Evolutionary conservation across 176 grass and related monocot species (phyloP).

Genomic region (Aechmea fasciata): DNA sequence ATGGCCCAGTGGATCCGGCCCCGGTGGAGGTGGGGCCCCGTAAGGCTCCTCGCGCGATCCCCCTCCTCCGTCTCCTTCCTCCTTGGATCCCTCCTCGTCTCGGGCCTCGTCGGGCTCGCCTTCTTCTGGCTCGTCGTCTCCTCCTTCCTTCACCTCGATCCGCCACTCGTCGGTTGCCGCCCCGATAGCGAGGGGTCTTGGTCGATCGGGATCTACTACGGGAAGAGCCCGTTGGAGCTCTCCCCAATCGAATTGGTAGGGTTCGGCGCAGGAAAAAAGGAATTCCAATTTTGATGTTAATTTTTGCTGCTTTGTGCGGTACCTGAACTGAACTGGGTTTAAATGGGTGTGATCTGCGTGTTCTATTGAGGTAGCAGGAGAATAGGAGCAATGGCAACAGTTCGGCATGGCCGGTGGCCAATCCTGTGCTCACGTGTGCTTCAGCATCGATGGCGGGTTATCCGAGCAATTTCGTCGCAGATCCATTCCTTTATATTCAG

Average conservation of each 20-base stretch:
- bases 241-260: constrained; percentile 85
- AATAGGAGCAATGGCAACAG: constrained; percentile 61
- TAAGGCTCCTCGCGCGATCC: constrained; percentile 6
- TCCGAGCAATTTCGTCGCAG: constrained; percentile 91
- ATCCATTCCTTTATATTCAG: constrained; percentile 83
- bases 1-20: not conserved
- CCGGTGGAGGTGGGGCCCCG: not conserved
- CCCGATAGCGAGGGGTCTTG: constrained; percentile 93
- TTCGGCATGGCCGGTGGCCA: constrained; percentile 95
- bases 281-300: not conserved
- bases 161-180: constrained; percentile 34
- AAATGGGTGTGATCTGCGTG: constrained; percentile 2
- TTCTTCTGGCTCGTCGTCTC: constrained; percentile 82
- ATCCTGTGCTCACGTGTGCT: constrained; percentile 87
- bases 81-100: constrained; percentile 15
- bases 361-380: constrained; percentile 41
- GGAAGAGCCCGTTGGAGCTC: constrained; percentile 67
- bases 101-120: constrained; percentile 37
- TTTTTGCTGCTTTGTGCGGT: not conserved
- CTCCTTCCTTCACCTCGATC: constrained; percentile 57
- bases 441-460: constrained; percentile 46
- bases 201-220: constrained; percentile 87
- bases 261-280: not conserved
- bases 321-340: not conserved
- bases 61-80: constrained; percentile 47